phyloP scores from a whole-genome alignment of 148 eudicot genomes.

The Chenopodium album region DNA sequence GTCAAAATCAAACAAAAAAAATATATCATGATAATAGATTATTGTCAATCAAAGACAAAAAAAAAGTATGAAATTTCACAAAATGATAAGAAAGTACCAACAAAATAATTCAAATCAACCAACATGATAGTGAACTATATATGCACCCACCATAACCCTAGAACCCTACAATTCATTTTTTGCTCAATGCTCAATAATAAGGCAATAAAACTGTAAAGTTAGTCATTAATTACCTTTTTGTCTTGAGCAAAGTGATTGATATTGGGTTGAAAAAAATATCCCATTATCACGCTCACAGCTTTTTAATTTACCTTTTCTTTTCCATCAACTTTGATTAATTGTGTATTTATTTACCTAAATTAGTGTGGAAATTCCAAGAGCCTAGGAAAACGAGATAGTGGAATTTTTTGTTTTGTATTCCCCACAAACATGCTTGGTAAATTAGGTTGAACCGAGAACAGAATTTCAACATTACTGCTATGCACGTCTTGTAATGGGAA shows the following conservation, averaged over 20 bases:
- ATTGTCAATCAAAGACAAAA: too few relatives aligned
- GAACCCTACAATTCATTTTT: neutral
- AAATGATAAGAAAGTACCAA: neutral
- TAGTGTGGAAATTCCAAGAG: slow-evolving; percentile 41
- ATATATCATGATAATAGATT: neutral
- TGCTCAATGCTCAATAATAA: slow-evolving; percentile 17
- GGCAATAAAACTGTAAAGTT: slow-evolving; percentile 19
- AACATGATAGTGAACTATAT: neutral
- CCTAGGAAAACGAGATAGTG: slow-evolving; percentile 62
- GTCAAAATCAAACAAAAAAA: neutral
- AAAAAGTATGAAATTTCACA: neutral
- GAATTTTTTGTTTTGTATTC: slow-evolving; percentile 31
- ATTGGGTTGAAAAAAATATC: neutral
- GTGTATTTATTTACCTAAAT: too few relatives aligned
- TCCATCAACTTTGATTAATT: neutral
- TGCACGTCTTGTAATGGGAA: neutral
- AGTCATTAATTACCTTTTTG: slow-evolving; percentile 7
- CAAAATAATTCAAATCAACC: neutral
- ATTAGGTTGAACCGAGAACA: slow-evolving; percentile 34
- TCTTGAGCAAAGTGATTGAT: slow-evolving; percentile 17
- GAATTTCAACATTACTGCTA: slow-evolving; percentile 27
- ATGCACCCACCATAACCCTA: neutral
- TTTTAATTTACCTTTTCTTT: neutral
- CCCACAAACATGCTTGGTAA: slow-evolving; percentile 62
- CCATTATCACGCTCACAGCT: slow-evolving; percentile 2